These are phyloP conservation scores for Lentinula aciculospora DNA, from an alignment of 768 basidiomycete species.

Conservation along the genomic window DNA sequence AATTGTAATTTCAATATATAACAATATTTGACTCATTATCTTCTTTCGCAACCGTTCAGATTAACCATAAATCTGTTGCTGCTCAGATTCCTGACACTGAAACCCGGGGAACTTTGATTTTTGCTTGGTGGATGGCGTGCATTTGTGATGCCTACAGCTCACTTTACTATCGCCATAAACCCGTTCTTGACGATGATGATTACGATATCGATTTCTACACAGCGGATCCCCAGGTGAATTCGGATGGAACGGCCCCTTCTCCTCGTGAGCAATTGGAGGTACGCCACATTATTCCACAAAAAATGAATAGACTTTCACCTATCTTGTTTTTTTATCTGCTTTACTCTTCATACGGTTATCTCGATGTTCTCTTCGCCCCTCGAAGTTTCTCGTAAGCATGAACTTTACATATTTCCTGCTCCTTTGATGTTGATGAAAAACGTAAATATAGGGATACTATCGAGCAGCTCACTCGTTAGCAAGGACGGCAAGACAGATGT, in stretches of 20 bases:
- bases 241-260: slow-evolving; percentile 47
- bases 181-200: slow-evolving; percentile 82
- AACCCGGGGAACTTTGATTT: slow-evolving; percentile 78
- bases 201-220: slow-evolving; percentile 89
- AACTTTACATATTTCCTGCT: background rate
- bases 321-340: background rate
- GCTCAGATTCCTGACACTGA: slow-evolving; percentile 69
- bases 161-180: slow-evolving; percentile 81
- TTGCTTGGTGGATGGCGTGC: slow-evolving; percentile 93
- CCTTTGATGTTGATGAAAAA: slow-evolving; percentile 9
- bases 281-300: slow-evolving; percentile 12
- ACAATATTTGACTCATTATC: background rate
- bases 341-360: background rate
- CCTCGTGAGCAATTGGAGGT: slow-evolving; percentile 81
- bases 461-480: slow-evolving; percentile 80
- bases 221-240: slow-evolving; percentile 46
- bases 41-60: slow-evolving; percentile 33
- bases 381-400: slow-evolving; percentile 61
- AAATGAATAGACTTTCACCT: background rate
- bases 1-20: background rate
- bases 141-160: slow-evolving; percentile 79
- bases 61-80: slow-evolving; percentile 80
- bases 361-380: background rate
- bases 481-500: slow-evolving; percentile 76
- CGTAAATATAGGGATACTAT: slow-evolving; percentile 64